Evolutionary conservation across 164 flowering plant species (phyloP), one percentile per base, ranked within the genome.

Genomic region (Sedum album): DNA sequence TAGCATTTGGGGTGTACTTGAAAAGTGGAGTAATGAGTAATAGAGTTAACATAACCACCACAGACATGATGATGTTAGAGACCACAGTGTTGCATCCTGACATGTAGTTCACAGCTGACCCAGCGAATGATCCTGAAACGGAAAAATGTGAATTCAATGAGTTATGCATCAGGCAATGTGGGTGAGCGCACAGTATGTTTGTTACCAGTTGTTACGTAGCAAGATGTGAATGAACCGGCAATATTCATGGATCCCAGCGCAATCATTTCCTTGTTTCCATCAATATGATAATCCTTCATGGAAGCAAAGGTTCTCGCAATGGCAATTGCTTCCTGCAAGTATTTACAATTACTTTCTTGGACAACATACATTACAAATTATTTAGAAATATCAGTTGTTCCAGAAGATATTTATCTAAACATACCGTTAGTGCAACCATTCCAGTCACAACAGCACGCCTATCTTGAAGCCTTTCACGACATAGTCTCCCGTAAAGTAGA

Each of bases 221-320:
- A 90, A 33, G 96, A 93, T 60, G 95, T 86, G 86, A 90, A 75
- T 31, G 98, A 90, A 61, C 98, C 98, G 31, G 84, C 85, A 42
- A 93, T 36, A 68, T 93, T 90, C 98, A 93, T 93, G 21, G 87
- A 66, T 67, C 98, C 98, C 13, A 93, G 79, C 21, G 96, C 98
- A 30, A 90, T 84, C 98, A 93, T 93, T 83, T 93, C 98, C 83
- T 87, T 90, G 86, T 93, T 93, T 55, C 96, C 98, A 71, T 93
- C 96, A 25, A 93, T n/a, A 62, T 82, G 86, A 70, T 93, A 93
- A 74, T 87, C 96, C 71, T 90, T 90, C 89, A 83, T 82, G 63
- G 86, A 65, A 72, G 98, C 95, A 83, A 93, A 90, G 48, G 96
- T 90, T 79, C 98, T 85, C 71, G 89, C 98, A 60, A 93, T 90